Conservation (phyloP, 2,329 filamentous ascomycete genomes). For the Hawksworthiomyces lignivorus region DNA sequence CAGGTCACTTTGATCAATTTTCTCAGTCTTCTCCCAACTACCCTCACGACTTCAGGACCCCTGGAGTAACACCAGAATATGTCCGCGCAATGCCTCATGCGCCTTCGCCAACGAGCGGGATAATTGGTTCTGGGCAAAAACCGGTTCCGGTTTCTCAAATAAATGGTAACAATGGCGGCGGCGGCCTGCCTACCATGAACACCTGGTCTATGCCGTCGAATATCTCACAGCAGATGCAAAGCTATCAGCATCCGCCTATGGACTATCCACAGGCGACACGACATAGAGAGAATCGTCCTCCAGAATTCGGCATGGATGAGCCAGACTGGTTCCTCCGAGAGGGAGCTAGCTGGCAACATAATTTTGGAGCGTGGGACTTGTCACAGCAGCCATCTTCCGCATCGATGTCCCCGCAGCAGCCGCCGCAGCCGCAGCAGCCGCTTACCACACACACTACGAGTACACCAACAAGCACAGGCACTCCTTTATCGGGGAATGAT, state of each 20-base stretch:
- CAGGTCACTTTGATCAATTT: conserved; percentile 20
- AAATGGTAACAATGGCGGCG: background rate
- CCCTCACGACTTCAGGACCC: conserved; percentile 17
- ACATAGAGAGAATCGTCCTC: conserved; percentile 8
- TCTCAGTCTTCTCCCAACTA: conserved; percentile 20
- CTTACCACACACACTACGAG: background rate
- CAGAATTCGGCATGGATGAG: conserved; percentile 37
- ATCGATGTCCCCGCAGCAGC: conserved; percentile 1
- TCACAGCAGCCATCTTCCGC: background rate
- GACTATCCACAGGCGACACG: background rate
- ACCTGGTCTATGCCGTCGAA: conserved; percentile 9
- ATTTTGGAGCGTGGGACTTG: conserved; percentile 15
- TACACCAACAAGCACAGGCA: conserved; percentile 1
- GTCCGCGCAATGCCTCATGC: background rate
- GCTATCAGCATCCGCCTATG: conserved; percentile 4
- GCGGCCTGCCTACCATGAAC: conserved; percentile 5
- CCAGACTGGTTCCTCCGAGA: conserved; percentile 53
- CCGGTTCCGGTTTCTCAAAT: background rate
- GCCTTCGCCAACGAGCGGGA: background rate
- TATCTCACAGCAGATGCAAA: conserved; percentile 1
- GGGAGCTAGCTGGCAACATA: conserved; percentile 49
- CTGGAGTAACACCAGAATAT: conserved; percentile 8
- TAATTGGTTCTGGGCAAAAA: background rate
- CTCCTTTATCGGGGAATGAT: conserved; percentile 7
- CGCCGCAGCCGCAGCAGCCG: background rate